Percentiles rank a stretch among this genome's conserved stretches.
These are phyloP conservation scores for Tetradesmus lagerheimii DNA, from an alignment of 139 green algal genomes.

Conservation along the genomic window DNA sequence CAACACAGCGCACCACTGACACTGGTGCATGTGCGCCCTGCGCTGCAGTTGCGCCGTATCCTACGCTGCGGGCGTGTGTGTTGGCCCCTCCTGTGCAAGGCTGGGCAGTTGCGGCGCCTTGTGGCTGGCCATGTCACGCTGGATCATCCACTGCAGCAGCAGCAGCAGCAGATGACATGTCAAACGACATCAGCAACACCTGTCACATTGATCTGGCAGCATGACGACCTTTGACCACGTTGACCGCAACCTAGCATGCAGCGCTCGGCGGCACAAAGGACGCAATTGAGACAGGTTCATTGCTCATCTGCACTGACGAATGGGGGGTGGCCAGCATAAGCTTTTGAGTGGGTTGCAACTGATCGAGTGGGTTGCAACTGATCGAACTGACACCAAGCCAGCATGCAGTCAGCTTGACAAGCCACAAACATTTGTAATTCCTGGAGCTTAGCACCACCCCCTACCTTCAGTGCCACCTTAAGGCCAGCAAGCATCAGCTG, in stretches of 20 bases:
- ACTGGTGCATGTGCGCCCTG: no score
- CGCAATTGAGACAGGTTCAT: no score
- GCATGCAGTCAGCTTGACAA: neutral
- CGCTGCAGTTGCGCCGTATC: neutral
- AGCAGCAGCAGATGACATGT: neutral
- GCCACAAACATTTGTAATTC: no score
- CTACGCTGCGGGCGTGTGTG: constrained; percentile 3
- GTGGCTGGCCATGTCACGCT: constrained; percentile 40
- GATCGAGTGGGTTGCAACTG: no score
- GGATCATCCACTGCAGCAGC: constrained; percentile 54
- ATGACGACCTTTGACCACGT: neutral
- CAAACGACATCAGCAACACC: neutral
- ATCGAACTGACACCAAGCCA: neutral
- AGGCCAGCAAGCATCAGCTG: neutral
- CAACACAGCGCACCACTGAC: no score
- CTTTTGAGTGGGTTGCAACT: no score
- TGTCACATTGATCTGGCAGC: neutral
- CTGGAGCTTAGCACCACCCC: no score
- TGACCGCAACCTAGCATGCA: neutral
- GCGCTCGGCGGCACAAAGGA: no score
- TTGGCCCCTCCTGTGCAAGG: constrained; percentile 49
- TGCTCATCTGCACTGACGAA: no score
- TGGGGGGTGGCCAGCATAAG: no score
- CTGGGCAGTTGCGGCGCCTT: constrained; percentile 37
- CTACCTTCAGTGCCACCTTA: neutral